Base-by-base conservation (phyloP, 257 asterid species). In the Scutellaria galericulata region DNA sequence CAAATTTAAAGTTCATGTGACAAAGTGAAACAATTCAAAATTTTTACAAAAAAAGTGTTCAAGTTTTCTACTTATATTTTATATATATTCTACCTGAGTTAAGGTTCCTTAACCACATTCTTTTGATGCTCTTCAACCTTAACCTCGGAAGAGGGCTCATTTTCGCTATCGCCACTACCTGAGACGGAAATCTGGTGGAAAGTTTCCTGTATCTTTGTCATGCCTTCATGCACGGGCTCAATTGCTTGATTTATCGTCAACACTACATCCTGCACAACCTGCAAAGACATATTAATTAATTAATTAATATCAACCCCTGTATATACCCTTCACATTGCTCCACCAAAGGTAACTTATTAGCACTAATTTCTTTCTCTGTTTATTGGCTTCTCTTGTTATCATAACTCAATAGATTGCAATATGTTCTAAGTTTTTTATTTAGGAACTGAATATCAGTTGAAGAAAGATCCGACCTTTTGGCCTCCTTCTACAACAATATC, bases 401-500 rank as follows among this genome's bases (percentile, higher is more conserved):
- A 44, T 8, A 1, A 44, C 12, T 11, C 54, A 48, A 9, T 9
- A 10, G 15, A 9, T 48, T 2, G 1, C 14, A 13, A 9, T 13
- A 8, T 18, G 2, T 45, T 42, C n/a, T 5, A 37, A 2, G 11
- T 44, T 9, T 44, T 44, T 2, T 1, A 44, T 7, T 44, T 44
- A 44, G 48, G 12, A 7, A 42, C 47, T 5, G 12, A 5, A 9
- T 48, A n/a, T 24, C 10, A 63, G 55, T 5, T 18, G 14, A 42
- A 8, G 48, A 66, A 20, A 24, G 66, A 47, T 40, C 85, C 82
- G 56, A 90, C 99, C 89, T 92, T 84, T 11, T 89, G 98, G 57
- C 98, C 98, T 66, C 99, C 99, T 87, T 85, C 97, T 41, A 94
- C 88, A 5, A 94, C 96, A 39, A 94, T 89, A 79, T 94, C 99